A percentile compares a stretch with the other conserved stretches of the same genome.
Evolutionary conservation across 2,329 filamentous ascomycete genomes (phyloP).

Genomic region (Microsporum ferrugineum): DNA sequence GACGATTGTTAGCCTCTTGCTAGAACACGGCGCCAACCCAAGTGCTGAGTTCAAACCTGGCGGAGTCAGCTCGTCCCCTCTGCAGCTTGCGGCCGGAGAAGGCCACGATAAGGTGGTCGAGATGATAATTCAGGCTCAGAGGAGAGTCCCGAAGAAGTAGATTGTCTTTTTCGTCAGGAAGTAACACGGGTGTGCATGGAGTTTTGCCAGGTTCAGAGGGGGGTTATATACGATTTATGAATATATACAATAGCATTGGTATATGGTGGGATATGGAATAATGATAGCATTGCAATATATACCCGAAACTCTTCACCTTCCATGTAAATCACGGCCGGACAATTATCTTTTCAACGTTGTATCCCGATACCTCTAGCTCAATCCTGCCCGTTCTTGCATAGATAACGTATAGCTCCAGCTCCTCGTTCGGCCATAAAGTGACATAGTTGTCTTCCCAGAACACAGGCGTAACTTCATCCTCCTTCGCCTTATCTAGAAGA

Average conservation of each 20-base stretch:
- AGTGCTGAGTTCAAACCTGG: not conserved
- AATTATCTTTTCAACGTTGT: slow-evolving; percentile 6
- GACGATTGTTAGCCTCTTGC: not conserved
- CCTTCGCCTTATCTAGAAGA: slow-evolving; percentile 32
- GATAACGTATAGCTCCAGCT: slow-evolving; percentile 30
- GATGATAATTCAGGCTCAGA: slow-evolving; percentile 3
- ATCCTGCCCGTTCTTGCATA: slow-evolving; percentile 10
- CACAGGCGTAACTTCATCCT: slow-evolving; percentile 40
- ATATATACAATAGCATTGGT: not conserved
- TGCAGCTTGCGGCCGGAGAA: slow-evolving; percentile 1
- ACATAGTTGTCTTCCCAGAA: slow-evolving; percentile 54
- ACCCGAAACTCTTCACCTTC: not conserved
- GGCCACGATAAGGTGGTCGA: slow-evolving; percentile 4
- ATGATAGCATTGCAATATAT: not conserved
- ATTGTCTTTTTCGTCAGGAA: not conserved
- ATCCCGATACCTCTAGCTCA: slow-evolving; percentile 6
- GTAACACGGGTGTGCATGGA: too few species aligned
- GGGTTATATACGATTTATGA: not conserved
- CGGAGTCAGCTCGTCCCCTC: not conserved
- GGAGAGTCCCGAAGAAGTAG: not conserved
- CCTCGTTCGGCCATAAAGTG: slow-evolving; percentile 49
- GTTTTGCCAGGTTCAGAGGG: too few species aligned
- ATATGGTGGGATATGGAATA: not conserved
- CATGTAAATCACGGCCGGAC: not conserved
- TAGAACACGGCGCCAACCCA: slow-evolving; percentile 2